Evolutionary conservation across 2,329 filamentous ascomycete genomes (phyloP).

Genomic region (Phaeosphaeriaceae sp.): DNA sequence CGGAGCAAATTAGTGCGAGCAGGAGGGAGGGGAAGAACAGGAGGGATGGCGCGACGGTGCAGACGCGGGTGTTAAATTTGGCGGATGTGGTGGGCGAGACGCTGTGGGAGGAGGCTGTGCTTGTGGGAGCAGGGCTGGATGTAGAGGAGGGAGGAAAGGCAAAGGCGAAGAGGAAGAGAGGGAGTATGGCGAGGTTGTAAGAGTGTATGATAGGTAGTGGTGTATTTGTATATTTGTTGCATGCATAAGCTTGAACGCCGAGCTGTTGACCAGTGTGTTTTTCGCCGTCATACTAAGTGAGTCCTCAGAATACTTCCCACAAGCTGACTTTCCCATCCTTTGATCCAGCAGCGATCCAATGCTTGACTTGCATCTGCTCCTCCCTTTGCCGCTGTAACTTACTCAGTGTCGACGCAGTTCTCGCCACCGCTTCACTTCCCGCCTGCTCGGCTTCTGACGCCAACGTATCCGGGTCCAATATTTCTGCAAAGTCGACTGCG

Average conservation of each 20-base stretch:
- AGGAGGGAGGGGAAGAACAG: conserved; percentile 94
- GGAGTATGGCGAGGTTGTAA: conserved; percentile 42
- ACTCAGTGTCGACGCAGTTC: conserved; percentile 6
- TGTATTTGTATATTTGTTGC: neutral
- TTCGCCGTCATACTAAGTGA: too few relatives aligned
- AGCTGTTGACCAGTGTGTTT: too few relatives aligned
- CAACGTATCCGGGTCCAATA: conserved; percentile 33
- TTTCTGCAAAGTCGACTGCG: conserved; percentile 72
- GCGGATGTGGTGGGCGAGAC: conserved; percentile 75
- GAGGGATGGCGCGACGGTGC: conserved; percentile 89
- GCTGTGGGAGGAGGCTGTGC: conserved; percentile 64
- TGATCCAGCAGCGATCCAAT: conserved; percentile 89
- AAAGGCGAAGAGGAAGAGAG: conserved; percentile 40
- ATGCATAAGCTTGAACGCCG: too few relatives aligned
- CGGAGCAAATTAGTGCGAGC: conserved; percentile 81
- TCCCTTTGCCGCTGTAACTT: conserved; percentile 45
- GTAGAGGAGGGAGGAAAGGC: conserved; percentile 18
- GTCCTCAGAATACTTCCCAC: conserved; percentile 81
- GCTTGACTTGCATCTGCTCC: conserved; percentile 69
- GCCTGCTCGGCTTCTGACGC: neutral
- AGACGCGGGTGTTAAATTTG: conserved; percentile 77
- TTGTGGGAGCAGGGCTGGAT: conserved; percentile 13
- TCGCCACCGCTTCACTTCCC: neutral
- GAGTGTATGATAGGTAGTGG: neutral
- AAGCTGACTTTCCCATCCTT: conserved; percentile 96